Percentiles rank a stretch among this genome's conserved stretches.
Conservation (phyloP, 2,329 filamentous ascomycete species). For the Aspergillus unguis region DNA sequence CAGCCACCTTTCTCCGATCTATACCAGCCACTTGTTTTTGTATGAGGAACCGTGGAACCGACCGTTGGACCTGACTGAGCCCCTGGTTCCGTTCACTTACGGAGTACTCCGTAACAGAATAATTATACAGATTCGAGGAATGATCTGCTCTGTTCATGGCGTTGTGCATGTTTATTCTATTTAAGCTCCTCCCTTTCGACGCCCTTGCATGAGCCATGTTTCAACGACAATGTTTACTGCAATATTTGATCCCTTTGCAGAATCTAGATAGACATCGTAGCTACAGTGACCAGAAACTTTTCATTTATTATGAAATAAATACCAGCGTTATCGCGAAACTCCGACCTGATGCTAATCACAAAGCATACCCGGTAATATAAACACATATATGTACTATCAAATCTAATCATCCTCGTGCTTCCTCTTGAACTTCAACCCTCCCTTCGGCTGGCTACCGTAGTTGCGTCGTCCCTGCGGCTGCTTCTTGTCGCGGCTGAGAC, state of each 20-base stretch:
- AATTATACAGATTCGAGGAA: no score
- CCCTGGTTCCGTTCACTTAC: neutral
- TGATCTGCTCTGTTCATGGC: neutral
- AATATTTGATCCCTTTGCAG: no score
- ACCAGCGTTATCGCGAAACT: neutral
- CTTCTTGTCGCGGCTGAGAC: conserved; percentile 72
- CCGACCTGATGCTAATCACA: conserved; percentile 16
- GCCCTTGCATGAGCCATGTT: conserved; percentile 1
- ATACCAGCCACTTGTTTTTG: neutral
- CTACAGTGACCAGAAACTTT: neutral
- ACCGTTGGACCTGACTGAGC: neutral
- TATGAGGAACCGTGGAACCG: conserved; percentile 1
- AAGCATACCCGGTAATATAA: neutral
- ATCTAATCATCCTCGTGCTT: conserved; percentile 37
- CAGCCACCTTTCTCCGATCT: neutral
- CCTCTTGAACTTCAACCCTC: conserved; percentile 53
- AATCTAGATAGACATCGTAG: no score
- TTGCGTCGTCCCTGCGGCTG: conserved; percentile 59
- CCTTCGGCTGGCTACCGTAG: conserved; percentile 71
- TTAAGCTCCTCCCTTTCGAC: conserved; percentile 1
- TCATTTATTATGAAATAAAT: neutral
- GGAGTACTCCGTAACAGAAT: no score
- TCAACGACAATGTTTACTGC: neutral
- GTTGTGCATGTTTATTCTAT: neutral
- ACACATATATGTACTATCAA: neutral